A percentile compares a stretch with the other conserved stretches of the same genome.
Evolutionary conservation across 805 yeast genomes (phyloP).

Genomic region (Kodamaea neixiangensis): DNA sequence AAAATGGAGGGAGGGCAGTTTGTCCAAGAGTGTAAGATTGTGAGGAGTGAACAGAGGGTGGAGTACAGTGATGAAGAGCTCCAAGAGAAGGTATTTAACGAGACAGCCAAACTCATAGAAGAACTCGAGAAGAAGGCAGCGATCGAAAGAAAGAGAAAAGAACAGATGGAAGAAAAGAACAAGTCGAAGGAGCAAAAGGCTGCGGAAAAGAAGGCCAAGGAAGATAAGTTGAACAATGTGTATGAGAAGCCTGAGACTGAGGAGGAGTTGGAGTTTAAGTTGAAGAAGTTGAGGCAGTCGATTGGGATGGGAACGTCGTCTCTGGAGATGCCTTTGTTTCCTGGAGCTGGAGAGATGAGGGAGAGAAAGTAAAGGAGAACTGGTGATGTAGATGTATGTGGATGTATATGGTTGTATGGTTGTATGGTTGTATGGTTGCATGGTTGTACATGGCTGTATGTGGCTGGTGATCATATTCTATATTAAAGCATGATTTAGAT

Average conservation of each 20-base stretch:
- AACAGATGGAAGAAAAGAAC: conserved; percentile 20
- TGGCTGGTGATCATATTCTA: too few species aligned
- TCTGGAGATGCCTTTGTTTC: conserved; percentile 7
- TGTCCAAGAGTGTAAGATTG: conserved; percentile 69
- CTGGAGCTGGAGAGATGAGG: neutral
- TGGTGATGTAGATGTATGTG: too few species aligned
- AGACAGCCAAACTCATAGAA: conserved; percentile 59
- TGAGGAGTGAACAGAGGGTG: conserved; percentile 49
- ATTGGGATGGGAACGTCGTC: conserved; percentile 5
- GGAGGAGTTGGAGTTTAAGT: conserved; percentile 38
- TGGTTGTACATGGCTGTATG: too few species aligned
- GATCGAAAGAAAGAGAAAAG: conserved; percentile 53
- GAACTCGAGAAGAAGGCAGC: conserved; percentile 73
- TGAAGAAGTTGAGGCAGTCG: conserved; percentile 26
- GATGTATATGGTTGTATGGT: too few species aligned
- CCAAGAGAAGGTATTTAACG: conserved; percentile 60
- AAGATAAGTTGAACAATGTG: conserved; percentile 23
- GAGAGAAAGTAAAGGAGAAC: neutral
- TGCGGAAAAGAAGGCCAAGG: conserved; percentile 21
- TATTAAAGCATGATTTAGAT: too few species aligned
- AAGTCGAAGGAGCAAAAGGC: conserved; percentile 17
- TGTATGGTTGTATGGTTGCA: too few species aligned
- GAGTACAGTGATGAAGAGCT: conserved; percentile 66
- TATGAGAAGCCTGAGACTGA: conserved; percentile 34
- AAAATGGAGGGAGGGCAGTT: conserved; percentile 65